These are phyloP conservation scores for Salix viminalis DNA, from an alignment of 345 rosid genomes.

Conservation along the genomic window DNA sequence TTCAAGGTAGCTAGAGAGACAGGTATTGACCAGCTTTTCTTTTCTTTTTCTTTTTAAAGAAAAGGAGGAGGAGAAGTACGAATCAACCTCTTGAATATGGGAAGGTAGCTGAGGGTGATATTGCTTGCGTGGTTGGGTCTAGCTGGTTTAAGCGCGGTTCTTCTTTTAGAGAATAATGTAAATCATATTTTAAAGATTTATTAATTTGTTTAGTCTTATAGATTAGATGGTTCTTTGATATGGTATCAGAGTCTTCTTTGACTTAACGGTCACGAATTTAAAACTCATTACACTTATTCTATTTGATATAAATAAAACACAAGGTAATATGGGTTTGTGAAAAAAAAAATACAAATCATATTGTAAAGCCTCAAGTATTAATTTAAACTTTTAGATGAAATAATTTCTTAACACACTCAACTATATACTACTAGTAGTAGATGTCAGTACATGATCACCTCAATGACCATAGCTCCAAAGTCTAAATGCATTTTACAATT, in stretches of 20 bases:
- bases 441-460: conserved; percentile 26
- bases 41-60: too few relatives aligned
- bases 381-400: too few relatives aligned
- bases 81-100: background rate
- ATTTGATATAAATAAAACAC: too few relatives aligned
- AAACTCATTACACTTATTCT: accelerated
- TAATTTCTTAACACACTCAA: background rate
- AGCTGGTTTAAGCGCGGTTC: conserved; percentile 11
- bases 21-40: too few relatives aligned
- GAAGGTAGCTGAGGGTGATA: conserved; percentile 20
- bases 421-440: conserved; percentile 14
- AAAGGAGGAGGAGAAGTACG: background rate
- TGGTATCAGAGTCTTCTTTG: too few relatives aligned
- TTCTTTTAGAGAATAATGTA: too few relatives aligned
- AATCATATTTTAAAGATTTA: accelerated
- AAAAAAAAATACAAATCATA: too few relatives aligned
- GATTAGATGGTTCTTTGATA: accelerated
- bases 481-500: background rate
- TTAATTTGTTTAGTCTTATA: accelerated
- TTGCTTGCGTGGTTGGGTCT: conserved; percentile 26
- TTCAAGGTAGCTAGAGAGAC: conserved; percentile 7
- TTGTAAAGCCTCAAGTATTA: too few relatives aligned
- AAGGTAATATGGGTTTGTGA: too few relatives aligned
- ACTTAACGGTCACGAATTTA: too few relatives aligned
- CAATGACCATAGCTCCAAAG: background rate